A percentile compares a stretch with the other conserved stretches of the same genome.
Evolutionary conservation across 371 early-diverging fungal species (phyloP).

Genomic region (Massospora cicadina): DNA sequence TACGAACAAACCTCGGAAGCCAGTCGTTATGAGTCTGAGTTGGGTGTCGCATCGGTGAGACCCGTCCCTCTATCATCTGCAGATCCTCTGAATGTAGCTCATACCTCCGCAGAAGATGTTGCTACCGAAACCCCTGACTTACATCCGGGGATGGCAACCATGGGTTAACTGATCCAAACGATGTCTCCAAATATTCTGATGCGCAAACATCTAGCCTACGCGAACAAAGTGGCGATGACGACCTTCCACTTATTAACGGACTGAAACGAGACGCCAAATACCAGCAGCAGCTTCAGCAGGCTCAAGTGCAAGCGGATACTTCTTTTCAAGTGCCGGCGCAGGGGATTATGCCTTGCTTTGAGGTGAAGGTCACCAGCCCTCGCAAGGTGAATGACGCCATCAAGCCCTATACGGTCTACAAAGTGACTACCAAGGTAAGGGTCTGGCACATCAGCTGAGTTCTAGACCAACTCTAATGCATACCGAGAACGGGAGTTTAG

Average conservation of each 20-base stretch:
- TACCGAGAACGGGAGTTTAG: not conserved
- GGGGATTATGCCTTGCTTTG: slow-evolving; percentile 42
- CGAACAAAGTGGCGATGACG: not conserved
- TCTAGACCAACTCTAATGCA: not conserved
- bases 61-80: slow-evolving; percentile 2
- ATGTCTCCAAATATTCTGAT: not conserved
- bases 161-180: not conserved
- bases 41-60: not conserved
- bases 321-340: slow-evolving; percentile 7
- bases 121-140: not conserved
- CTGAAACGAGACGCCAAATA: not conserved
- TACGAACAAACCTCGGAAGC: not conserved
- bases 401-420: slow-evolving; percentile 71
- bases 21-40: not conserved
- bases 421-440: slow-evolving; percentile 58
- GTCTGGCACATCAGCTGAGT: not conserved
- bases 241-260: not conserved
- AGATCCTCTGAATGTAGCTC: not conserved
- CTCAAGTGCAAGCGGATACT: not conserved
- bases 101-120: not conserved
- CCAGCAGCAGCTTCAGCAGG: not conserved
- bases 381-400: slow-evolving; percentile 78
- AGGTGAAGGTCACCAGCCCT: slow-evolving; percentile 69
- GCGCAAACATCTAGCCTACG: not conserved
- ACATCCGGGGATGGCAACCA: not conserved